Evolutionary conservation across 2,329 filamentous ascomycete species (phyloP), one percentile per base, ranked within the genome.

Genomic region (Diplodia mutila): DNA sequence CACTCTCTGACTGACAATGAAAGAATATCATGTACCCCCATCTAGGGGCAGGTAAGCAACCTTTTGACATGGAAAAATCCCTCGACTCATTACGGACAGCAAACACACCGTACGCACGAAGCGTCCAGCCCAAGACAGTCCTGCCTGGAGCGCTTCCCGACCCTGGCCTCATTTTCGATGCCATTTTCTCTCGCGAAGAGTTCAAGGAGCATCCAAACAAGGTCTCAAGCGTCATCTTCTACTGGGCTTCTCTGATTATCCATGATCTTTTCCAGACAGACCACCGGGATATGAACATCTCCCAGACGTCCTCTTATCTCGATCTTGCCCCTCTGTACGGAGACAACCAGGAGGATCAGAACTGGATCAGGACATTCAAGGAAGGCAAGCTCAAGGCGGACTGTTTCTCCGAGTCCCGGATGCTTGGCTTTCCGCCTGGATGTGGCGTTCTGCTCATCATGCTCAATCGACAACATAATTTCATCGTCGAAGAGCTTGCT

Each of bases 391-490:
- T 92, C 64, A 90, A 90, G 75, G 85, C 88, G 0, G 90, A 92
- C 72, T 89, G 86, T 65, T 91, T 91, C 73, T 84, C 87, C 1
- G 87, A 90, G 70, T 85, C 86, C 70, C 84, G 90, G 14, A 80
- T 91, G 3, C 80, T 91, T 21, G 85, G 86, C 1, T 89, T 91
- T 69, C 90, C 90, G 3, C 86, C 89, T 0, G 90, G 89, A n/a
- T 87, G 90, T 29, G 86, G 87, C 65, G 85, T 86, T 25, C 80
- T 91, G 69, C 78, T 92, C 32, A 85, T 91, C 68, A 85, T 90
- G 78, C 91, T 90, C 80, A 85, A 84, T 65, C 78, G 82, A 14
- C 95, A 95, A 79, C 94, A 97, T 79, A 97, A 97, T 78, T 86
- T 94, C 71, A 87, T 94, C 0, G 93, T 91, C 1, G 86, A 89